Conservation (phyloP, 345 rosid species). For the Citrus sinensis region DVS_A1.0 CM039164.1:21945501-21946000, state of each 20-base stretch:
- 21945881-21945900: neutral
- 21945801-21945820: conserved; percentile 94
- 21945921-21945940: neutral
- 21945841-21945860: neutral
- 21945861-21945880: neutral
- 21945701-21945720: conserved; percentile 71
- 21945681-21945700: conserved; percentile 58
- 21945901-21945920: neutral
- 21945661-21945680: neutral
- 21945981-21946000: neutral
- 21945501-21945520: conserved; percentile 21
- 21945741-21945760: conserved; percentile 66
- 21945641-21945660: neutral
- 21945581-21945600: conserved; percentile 25
- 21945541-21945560: conserved; percentile 30
- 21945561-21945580: conserved; percentile 24
- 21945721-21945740: conserved; percentile 72
- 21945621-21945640: neutral
- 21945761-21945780: conserved; percentile 79
- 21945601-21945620: conserved; percentile 21
- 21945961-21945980: neutral
- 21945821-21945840: neutral
- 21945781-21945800: conserved; percentile 54
- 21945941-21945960: neutral
- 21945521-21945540: conserved; percentile 29